Evolutionary conservation across 345 rosid species (phyloP).

Genomic region (Rhodamnia argentea): DNA sequence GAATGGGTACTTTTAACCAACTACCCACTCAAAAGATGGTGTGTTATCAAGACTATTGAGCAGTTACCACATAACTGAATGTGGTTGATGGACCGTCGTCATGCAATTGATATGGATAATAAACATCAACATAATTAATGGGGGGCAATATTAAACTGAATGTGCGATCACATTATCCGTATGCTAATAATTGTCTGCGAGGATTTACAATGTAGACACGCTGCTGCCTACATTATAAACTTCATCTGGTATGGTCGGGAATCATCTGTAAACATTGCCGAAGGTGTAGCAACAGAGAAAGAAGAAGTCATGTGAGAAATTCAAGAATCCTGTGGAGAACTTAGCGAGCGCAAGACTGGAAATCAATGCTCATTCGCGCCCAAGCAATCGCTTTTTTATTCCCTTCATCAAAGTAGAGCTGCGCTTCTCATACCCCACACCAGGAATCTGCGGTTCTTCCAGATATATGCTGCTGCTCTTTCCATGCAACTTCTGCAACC

Average conservation of each 20-base stretch:
- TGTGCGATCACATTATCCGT: too few species aligned
- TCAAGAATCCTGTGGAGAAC: not conserved
- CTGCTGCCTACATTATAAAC: not conserved
- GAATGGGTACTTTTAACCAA: too few species aligned
- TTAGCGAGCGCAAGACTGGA: not conserved
- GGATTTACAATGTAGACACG: not conserved
- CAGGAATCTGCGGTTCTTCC: not conserved
- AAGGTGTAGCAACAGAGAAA: not conserved
- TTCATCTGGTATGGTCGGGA: not conserved
- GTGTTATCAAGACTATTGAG: too few species aligned
- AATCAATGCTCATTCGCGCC: not conserved
- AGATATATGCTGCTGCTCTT: not conserved
- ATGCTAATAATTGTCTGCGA: not conserved
- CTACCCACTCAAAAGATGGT: too few species aligned
- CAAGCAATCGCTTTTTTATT: too few species aligned
- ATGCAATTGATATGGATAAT: too few species aligned
- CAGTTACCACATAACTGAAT: too few species aligned
- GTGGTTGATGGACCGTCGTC: too few species aligned
- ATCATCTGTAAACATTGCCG: not conserved
- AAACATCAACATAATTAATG: too few species aligned
- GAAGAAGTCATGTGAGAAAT: not conserved
- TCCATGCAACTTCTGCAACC: not conserved
- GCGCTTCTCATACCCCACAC: not conserved
- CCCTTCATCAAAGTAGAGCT: too few species aligned
- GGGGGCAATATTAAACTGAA: too few species aligned